phyloP scores from a whole-genome alignment of 1,139 yeast genomes.

The Pichia sp. region DNA sequence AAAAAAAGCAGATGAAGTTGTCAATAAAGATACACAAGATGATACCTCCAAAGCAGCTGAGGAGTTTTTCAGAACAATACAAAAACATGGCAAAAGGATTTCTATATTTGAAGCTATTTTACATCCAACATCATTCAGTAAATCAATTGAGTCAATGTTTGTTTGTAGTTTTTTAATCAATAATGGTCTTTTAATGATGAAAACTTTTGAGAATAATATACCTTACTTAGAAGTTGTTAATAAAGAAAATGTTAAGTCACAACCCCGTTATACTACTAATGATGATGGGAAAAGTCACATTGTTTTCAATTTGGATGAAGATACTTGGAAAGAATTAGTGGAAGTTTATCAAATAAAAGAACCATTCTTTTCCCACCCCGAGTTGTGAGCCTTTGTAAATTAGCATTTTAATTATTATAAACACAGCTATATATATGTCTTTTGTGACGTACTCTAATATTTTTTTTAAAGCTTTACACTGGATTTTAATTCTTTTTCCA shows the following conservation, averaged over 20 bases:
- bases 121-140: conserved; percentile 70
- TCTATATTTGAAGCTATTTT: conserved; percentile 61
- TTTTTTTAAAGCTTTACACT: background rate
- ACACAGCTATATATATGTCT: background rate
- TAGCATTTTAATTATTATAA: background rate
- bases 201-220: conserved; percentile 44
- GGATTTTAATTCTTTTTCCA: conserved; percentile 33
- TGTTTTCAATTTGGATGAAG: conserved; percentile 62
- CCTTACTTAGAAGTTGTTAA: conserved; percentile 33
- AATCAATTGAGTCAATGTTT: conserved; percentile 77
- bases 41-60: conserved; percentile 59
- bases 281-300: conserved; percentile 41
- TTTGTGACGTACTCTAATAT: background rate
- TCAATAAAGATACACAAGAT: conserved; percentile 42
- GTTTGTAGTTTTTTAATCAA: conserved; percentile 72
- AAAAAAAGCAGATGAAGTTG: conserved; percentile 46
- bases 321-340: conserved; percentile 55
- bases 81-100: conserved; percentile 36
- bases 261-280: conserved; percentile 18
- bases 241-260: conserved; percentile 11
- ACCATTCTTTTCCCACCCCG: conserved; percentile 40
- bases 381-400: background rate
- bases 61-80: conserved; percentile 37
- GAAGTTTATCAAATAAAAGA: conserved; percentile 45
- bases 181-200: conserved; percentile 58